Evolutionary conservation across 2,329 filamentous ascomycete genomes (phyloP).

Genomic region (Neoscytalidium dimidiatum): DNA sequence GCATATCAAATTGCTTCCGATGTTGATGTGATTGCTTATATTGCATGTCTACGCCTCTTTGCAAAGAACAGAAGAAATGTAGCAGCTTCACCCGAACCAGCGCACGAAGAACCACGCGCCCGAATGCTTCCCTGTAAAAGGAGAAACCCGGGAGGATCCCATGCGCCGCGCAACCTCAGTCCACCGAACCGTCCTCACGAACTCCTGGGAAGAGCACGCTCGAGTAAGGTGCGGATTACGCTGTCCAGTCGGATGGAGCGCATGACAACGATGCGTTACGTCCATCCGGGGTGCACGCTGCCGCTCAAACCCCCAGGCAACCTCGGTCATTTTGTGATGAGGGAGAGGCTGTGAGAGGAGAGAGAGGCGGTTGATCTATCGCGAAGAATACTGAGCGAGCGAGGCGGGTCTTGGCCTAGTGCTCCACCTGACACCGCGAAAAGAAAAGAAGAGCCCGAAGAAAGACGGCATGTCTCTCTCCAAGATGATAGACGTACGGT

Average conservation of each 20-base stretch:
- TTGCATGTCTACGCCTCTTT: no score
- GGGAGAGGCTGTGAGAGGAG: no score
- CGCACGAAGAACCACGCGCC: not conserved
- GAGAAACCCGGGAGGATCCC: not conserved
- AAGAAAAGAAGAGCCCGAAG: not conserved
- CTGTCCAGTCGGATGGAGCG: not conserved
- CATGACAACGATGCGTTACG: not conserved
- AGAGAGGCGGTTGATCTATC: conserved; percentile 44
- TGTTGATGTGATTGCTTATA: no score
- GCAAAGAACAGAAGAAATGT: not conserved
- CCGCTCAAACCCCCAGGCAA: not conserved
- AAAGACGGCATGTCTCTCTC: not conserved
- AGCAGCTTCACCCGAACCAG: conserved; percentile 4
- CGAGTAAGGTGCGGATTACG: not conserved
- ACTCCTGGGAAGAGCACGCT: not conserved
- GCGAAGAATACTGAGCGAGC: conserved; percentile 56
- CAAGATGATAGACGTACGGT: not conserved
- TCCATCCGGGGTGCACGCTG: not conserved
- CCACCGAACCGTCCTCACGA: not conserved
- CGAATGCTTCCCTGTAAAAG: not conserved
- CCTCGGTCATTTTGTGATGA: not conserved
- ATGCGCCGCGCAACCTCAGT: not conserved
- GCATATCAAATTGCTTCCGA: not conserved
- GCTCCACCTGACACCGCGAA: conserved; percentile 56
- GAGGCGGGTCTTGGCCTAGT: conserved; percentile 53